Evolutionary conservation across 1,284 basidiomycete species (phyloP).

Genomic region (Trichosporon faecale): DNA sequence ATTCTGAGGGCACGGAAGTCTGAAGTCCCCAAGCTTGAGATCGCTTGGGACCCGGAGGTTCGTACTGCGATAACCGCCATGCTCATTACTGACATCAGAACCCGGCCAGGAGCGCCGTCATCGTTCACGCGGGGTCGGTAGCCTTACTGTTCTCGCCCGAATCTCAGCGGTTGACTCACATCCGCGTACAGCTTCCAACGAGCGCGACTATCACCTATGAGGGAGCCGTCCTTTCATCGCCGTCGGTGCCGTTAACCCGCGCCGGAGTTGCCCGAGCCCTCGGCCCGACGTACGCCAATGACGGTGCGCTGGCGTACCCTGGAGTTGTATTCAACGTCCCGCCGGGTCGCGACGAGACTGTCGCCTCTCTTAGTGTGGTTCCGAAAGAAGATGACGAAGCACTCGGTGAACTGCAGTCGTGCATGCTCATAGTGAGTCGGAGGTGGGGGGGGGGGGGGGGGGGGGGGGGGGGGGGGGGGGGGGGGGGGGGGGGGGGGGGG

Average conservation of each 20-base stretch:
- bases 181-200: slow-evolving; percentile 54
- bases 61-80: slow-evolving; percentile 29
- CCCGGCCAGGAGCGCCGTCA: slow-evolving; percentile 65
- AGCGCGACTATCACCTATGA: slow-evolving; percentile 65
- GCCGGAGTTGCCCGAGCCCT: slow-evolving; percentile 69
- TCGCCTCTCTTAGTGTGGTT: slow-evolving; percentile 31
- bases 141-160: slow-evolving; percentile 69
- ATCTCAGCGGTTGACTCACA: slow-evolving; percentile 70
- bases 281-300: slow-evolving; percentile 71
- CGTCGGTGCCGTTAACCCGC: slow-evolving; percentile 61
- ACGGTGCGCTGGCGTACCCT: slow-evolving; percentile 56
- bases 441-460: no score
- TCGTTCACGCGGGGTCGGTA: slow-evolving; percentile 71
- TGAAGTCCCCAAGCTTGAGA: slow-evolving; percentile 71
- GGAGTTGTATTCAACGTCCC: slow-evolving; percentile 73
- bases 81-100: slow-evolving; percentile 26
- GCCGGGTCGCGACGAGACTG: slow-evolving; percentile 44
- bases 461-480: no score
- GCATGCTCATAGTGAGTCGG: slow-evolving; percentile 28
- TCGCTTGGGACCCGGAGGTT: slow-evolving; percentile 75
- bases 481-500: no score
- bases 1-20: slow-evolving; percentile 56
- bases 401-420: slow-evolving; percentile 19
- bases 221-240: slow-evolving; percentile 59
- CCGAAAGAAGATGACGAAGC: slow-evolving; percentile 48